Evolutionary conservation across 345 rosid genomes (phyloP), one percentile per base, ranked within the genome.

Genomic region (Cardamine chenopodiifolia): DNA sequence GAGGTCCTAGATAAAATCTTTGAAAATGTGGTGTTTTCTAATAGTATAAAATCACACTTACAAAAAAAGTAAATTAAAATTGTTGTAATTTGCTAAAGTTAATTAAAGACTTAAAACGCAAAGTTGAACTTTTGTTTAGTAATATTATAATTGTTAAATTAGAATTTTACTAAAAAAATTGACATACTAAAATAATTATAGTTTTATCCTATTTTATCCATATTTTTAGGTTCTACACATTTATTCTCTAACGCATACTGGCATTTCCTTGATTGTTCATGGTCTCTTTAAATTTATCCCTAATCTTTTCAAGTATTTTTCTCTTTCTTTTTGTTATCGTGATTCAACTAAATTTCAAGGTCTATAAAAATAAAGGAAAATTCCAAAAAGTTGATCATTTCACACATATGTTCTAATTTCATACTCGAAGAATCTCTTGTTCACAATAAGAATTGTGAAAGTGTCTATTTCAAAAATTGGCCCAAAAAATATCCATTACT

Each of bases 1-100:
- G 55, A 55, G 57, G 58, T 55, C 37, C 20, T 42, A 42, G 2
- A 55, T 44, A 25, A 54, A 31, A 22, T 54, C 17, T 72, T 42
- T 18, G 18, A 58, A 49, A 12, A 20, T 25, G 28, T 54, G 26
- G 49, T 31, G 39, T n/a, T 35, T n/a, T 42, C 37, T 54, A 49
- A 3, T n/a, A 25, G 26, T 62, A 73, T 54, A 28, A 20, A 50
- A 72, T 28, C 34, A 20, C 22, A 20, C 14, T 14, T 4, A 0
- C 9, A 35, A 35, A 3, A 10, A 29, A 56, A 44, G 1, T 1
- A 70, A 48, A 34, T 7, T 14, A 1, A 34, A 34, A 4, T 39
- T 40, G 6, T 40, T 40, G 45, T 40, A 14, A 40, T 40, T 40
- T 40, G 17, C 45, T 40, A 13, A 40, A 14, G 17, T 40, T 40